Conservation (phyloP, 1,139 yeast species). For the Hyphopichia burtonii region DNA sequence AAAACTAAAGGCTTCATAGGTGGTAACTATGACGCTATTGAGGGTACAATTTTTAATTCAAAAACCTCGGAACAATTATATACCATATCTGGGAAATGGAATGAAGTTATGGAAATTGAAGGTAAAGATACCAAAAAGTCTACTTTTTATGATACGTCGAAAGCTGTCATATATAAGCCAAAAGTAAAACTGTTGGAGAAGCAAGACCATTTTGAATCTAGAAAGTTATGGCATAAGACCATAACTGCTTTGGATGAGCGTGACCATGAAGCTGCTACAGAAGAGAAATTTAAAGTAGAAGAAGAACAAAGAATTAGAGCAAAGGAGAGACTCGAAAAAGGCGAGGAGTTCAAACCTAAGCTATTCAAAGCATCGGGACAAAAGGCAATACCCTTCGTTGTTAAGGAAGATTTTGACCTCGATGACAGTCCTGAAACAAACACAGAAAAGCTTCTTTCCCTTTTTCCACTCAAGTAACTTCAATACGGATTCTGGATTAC, state of each 20-base stretch:
- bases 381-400: neutral
- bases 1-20: slow-evolving; percentile 92
- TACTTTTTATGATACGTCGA: slow-evolving; percentile 63
- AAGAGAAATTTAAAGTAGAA: slow-evolving; percentile 83
- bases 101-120: slow-evolving; percentile 75
- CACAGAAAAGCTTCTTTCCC: neutral
- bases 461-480: neutral
- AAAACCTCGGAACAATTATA: slow-evolving; percentile 56
- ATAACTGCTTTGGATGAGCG: slow-evolving; percentile 72
- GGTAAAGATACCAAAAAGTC: slow-evolving; percentile 46
- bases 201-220: slow-evolving; percentile 79
- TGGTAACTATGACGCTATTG: slow-evolving; percentile 88
- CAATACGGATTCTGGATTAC: too few species aligned
- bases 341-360: slow-evolving; percentile 77
- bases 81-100: slow-evolving; percentile 89
- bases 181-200: slow-evolving; percentile 72
- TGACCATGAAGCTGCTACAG: slow-evolving; percentile 81
- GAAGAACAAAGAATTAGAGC: slow-evolving; percentile 76
- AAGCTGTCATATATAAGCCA: slow-evolving; percentile 56
- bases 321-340: slow-evolving; percentile 71
- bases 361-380: slow-evolving; percentile 44
- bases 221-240: slow-evolving; percentile 81
- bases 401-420: neutral
- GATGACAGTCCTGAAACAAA: neutral
- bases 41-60: slow-evolving; percentile 62